Conservation (phyloP, 2,329 filamentous ascomycete genomes). For the Sporothrix humicola region DNA sequence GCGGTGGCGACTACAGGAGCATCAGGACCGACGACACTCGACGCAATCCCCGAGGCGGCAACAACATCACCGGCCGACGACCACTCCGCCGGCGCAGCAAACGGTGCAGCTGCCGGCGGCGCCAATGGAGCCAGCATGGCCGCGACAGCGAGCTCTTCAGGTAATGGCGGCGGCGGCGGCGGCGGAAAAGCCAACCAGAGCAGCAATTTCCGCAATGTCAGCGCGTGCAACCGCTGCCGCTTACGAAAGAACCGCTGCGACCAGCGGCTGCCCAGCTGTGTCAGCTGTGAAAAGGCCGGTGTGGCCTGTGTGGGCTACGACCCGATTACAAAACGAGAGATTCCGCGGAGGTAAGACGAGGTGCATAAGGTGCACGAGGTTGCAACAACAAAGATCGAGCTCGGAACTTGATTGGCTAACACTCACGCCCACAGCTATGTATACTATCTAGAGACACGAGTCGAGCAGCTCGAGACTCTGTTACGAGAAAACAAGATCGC, state of each 20-base stretch:
- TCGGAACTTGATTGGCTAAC: background rate
- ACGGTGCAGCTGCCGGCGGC: background rate
- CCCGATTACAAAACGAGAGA: conserved; percentile 94
- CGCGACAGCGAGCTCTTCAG: conserved; percentile 41
- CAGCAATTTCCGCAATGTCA: conserved; percentile 82
- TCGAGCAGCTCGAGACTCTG: conserved; percentile 80
- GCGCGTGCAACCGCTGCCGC: conserved; percentile 91
- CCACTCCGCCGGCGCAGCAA: background rate
- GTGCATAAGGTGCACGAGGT: no score
- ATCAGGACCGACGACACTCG: background rate
- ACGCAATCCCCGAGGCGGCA: background rate
- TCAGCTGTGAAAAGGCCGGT: conserved; percentile 89
- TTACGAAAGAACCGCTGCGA: conserved; percentile 94
- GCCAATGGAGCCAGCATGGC: conserved; percentile 41
- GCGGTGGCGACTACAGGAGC: conserved; percentile 36
- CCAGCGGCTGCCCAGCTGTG: conserved; percentile 87
- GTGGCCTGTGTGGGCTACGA: conserved; percentile 95
- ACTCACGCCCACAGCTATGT: conserved; percentile 70
- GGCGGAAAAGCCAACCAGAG: conserved; percentile 59
- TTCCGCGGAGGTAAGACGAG: conserved; percentile 74
- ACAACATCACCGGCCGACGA: conserved; percentile 23
- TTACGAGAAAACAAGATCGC: conserved; percentile 71
- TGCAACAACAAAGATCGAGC: no score
- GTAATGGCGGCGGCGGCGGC: conserved; percentile 42
- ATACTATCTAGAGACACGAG: conserved; percentile 87